Percentiles rank a stretch among this genome's conserved stretches.
Evolutionary conservation across 768 basidiomycete genomes (phyloP).

Genomic region (Xerocomellus amylosporus): DNA sequence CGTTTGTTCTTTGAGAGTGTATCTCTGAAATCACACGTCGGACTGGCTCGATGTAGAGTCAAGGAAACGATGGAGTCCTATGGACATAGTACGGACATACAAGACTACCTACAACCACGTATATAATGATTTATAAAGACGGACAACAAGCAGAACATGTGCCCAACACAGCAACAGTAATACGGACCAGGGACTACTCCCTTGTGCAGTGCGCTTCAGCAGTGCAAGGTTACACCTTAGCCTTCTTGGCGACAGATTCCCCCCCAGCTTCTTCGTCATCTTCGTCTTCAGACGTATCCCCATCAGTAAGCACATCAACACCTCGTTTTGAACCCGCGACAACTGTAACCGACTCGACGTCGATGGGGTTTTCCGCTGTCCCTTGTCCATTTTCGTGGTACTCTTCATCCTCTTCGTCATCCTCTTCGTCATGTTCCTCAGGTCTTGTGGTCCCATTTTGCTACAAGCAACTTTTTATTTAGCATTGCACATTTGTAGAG

Average conservation of each 20-base stretch:
- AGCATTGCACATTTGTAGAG: background rate
- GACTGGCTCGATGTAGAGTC: background rate
- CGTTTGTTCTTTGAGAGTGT: background rate
- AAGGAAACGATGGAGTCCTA: background rate
- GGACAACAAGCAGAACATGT: background rate
- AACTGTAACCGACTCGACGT: conserved; percentile 7
- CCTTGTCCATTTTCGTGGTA: conserved; percentile 12
- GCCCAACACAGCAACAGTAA: background rate
- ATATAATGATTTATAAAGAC: conserved; percentile 21
- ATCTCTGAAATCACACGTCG: background rate
- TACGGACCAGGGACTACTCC: background rate
- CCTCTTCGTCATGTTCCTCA: conserved; percentile 14
- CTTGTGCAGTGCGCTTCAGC: background rate
- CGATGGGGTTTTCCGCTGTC: conserved; percentile 8
- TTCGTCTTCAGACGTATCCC: conserved; percentile 9
- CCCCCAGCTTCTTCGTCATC: conserved; percentile 3
- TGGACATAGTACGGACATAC: background rate
- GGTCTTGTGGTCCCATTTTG: conserved; percentile 9
- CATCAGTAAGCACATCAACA: conserved; percentile 22
- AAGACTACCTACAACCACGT: background rate
- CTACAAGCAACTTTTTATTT: background rate
- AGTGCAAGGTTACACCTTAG: conserved; percentile 23
- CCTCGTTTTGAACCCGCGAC: conserved; percentile 25
- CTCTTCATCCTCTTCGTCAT: conserved; percentile 23
- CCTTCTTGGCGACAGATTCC: conserved; percentile 21